Conservation (phyloP, 768 basidiomycete genomes). For the Boletus pseudo-olivaceus region DNA sequence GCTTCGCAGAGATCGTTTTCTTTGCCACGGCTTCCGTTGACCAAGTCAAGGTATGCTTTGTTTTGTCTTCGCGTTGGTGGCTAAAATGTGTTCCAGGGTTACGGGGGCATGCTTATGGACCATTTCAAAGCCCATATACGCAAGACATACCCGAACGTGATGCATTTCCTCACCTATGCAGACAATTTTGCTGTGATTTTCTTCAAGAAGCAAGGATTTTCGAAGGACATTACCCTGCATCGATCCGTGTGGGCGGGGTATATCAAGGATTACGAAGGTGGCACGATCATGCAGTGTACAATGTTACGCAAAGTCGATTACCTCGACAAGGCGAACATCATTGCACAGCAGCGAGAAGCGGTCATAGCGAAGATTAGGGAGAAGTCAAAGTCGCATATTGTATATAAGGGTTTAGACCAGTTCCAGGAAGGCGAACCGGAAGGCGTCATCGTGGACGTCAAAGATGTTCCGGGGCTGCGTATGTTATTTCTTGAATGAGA, state of each 20-base stretch:
- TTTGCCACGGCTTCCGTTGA: conserved; percentile 96
- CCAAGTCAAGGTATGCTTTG: conserved; percentile 81
- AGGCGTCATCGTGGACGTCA: conserved; percentile 58
- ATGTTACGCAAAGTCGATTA: conserved; percentile 94
- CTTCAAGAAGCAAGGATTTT: conserved; percentile 99
- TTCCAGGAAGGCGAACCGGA: conserved; percentile 60
- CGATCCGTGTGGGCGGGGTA: conserved; percentile 95
- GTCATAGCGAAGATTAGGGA: conserved; percentile 85
- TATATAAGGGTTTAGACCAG: conserved; percentile 75
- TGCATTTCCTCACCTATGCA: conserved; percentile 96
- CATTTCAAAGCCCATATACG: conserved; percentile 94
- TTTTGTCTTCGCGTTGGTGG: neutral
- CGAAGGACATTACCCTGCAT: conserved; percentile 93
- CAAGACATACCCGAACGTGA: conserved; percentile 77
- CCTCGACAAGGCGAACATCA: conserved; percentile 69
- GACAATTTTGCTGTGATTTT: conserved; percentile 99
- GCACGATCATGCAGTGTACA: conserved; percentile 97
- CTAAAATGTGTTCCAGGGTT: conserved; percentile 59
- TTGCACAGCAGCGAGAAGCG: conserved; percentile 83
- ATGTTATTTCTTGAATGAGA: conserved; percentile 26
- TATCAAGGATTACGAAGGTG: conserved; percentile 99
- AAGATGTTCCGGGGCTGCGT: conserved; percentile 87
- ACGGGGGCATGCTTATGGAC: conserved; percentile 98
- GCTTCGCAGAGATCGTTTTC: conserved; percentile 98
- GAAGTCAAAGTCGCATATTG: conserved; percentile 80